These are phyloP conservation scores for Arxiozyma slooffiae DNA, from an alignment of 1,139 yeast genomes.

Conservation along the genomic window DNA sequence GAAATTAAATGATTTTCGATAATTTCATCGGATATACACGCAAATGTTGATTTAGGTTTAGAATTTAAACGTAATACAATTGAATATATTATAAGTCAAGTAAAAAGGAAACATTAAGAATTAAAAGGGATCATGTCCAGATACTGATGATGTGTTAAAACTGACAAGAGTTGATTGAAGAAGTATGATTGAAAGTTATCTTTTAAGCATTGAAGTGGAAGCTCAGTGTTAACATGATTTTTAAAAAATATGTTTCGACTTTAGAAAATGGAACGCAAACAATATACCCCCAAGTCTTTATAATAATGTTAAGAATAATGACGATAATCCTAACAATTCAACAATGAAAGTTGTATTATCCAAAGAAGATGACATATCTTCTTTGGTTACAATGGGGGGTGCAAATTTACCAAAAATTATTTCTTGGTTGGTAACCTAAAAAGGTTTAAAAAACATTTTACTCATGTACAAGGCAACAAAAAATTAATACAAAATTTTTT, in stretches of 20 bases:
- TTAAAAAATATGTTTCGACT: constrained; percentile 38
- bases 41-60: constrained; percentile 45
- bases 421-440: constrained; percentile 52
- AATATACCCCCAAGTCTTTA: background rate
- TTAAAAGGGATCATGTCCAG: constrained; percentile 32
- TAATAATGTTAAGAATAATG: background rate
- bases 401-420: constrained; percentile 44
- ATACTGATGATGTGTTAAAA: constrained; percentile 19
- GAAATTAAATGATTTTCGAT: constrained; percentile 53
- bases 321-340: no score
- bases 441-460: constrained; percentile 7
- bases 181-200: constrained; percentile 54
- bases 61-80: constrained; percentile 49
- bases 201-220: constrained; percentile 55
- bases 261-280: constrained; percentile 32
- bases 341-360: constrained; percentile 32
- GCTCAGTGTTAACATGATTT: constrained; percentile 57
- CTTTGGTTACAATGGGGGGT: constrained; percentile 54
- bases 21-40: constrained; percentile 49
- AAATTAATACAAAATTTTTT: no score
- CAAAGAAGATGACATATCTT: constrained; percentile 43
- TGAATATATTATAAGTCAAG: constrained; percentile 46
- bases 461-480: background rate
- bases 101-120: constrained; percentile 39
- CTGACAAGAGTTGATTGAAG: constrained; percentile 43